Conservation (phyloP, 1,284 basidiomycete species). For the Microbotryum lychnidis-dioicae region DNA sequence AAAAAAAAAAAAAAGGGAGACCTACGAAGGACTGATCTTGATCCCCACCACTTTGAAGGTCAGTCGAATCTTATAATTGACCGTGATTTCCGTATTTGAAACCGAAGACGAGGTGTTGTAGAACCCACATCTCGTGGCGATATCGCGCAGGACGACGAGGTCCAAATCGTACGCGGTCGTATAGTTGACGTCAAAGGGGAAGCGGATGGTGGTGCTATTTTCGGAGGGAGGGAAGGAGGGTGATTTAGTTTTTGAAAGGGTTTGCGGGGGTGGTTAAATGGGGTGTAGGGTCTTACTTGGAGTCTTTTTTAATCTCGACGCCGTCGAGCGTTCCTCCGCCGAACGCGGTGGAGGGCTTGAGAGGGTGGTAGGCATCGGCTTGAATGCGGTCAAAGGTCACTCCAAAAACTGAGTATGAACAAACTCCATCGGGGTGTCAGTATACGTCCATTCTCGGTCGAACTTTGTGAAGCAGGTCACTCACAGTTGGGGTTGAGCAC, state of each 20-base stretch:
- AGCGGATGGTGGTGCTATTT: slow-evolving; percentile 32
- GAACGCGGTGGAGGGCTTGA: slow-evolving; percentile 25
- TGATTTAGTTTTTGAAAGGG: slow-evolving; percentile 4
- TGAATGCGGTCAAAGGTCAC: slow-evolving; percentile 29
- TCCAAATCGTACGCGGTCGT: slow-evolving; percentile 33
- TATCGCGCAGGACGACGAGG: slow-evolving; percentile 33
- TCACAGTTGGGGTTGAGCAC: slow-evolving; percentile 36
- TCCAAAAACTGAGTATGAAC: slow-evolving; percentile 33
- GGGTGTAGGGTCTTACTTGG: slow-evolving; percentile 19
- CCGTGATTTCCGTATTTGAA: slow-evolving; percentile 26
- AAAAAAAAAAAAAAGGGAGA: background rate
- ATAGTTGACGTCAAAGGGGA: slow-evolving; percentile 34
- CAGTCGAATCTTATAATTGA: slow-evolving; percentile 36
- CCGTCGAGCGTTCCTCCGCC: slow-evolving; percentile 32
- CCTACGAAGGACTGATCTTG: slow-evolving; percentile 30
- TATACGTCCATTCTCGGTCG: no score
- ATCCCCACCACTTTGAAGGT: slow-evolving; percentile 33
- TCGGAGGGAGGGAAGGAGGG: background rate
- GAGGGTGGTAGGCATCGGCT: slow-evolving; percentile 34
- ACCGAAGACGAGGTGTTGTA: slow-evolving; percentile 9
- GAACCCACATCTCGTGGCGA: slow-evolving; percentile 36
- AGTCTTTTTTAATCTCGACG: slow-evolving; percentile 31
- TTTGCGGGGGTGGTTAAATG: slow-evolving; percentile 7
- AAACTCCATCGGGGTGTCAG: no score
- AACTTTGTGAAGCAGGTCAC: background rate